Evolutionary conservation across 345 rosid species (phyloP).

Genomic region (Gossypium herbaceum): DNA sequence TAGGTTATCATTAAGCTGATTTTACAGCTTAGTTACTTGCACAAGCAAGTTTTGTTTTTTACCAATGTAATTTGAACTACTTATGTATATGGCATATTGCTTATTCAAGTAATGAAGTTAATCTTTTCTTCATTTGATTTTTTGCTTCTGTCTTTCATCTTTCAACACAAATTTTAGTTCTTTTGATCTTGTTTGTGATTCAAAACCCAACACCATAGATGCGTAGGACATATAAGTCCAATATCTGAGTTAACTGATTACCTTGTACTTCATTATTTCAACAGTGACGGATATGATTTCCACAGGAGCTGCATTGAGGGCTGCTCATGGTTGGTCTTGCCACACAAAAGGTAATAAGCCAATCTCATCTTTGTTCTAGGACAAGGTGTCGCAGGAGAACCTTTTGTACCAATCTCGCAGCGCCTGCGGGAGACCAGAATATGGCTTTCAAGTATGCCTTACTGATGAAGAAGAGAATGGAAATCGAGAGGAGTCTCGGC

Average conservation of each 20-base stretch:
- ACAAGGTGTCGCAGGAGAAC: conserved; percentile 30
- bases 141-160: too few relatives aligned
- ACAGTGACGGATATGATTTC: conserved; percentile 81
- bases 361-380: conserved; percentile 53
- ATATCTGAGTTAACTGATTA: not conserved
- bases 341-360: conserved; percentile 51
- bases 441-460: conserved; percentile 46
- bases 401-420: conserved; percentile 15
- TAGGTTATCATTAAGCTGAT: too few relatives aligned
- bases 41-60: too few relatives aligned
- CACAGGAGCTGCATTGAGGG: conserved; percentile 81
- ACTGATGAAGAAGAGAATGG: conserved; percentile 69
- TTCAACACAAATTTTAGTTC: too few relatives aligned
- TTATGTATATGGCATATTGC: too few relatives aligned
- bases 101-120: too few relatives aligned
- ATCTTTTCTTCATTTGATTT: too few relatives aligned
- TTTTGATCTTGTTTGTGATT: too few relatives aligned
- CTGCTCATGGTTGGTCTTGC: conserved; percentile 87
- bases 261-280: conserved; percentile 1
- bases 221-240: not conserved
- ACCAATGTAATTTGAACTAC: too few relatives aligned
- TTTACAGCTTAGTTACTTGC: too few relatives aligned
- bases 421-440: conserved; percentile 41
- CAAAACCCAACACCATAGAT: not conserved
- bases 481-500: conserved; percentile 58